phyloP scores from a whole-genome alignment of 306 rosid genomes.

The Acacia acuminata region DNA sequence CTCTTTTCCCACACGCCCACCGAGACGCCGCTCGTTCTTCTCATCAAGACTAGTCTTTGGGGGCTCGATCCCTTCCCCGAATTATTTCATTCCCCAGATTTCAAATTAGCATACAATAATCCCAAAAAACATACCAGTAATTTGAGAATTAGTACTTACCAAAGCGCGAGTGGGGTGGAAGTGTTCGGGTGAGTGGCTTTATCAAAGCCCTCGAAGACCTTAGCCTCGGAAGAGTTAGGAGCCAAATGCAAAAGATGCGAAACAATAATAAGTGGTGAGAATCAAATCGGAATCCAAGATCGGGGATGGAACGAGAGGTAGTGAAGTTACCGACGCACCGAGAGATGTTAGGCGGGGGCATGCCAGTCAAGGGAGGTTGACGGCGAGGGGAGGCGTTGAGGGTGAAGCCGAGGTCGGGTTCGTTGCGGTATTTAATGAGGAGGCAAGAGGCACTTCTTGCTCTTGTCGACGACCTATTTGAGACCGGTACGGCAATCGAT shows the following conservation, averaged over 20 bases:
- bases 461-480: conserved; percentile 51
- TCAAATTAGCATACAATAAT: background rate
- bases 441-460: conserved; percentile 78
- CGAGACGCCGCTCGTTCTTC: conserved; percentile 44
- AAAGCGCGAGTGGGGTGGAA: too few relatives aligned
- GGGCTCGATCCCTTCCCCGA: conserved; percentile 41
- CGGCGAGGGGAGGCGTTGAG: conserved; percentile 73
- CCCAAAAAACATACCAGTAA: background rate
- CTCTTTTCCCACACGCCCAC: conserved; percentile 39
- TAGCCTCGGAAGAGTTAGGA: too few relatives aligned
- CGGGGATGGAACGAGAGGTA: background rate
- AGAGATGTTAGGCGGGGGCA: conserved; percentile 56
- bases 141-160: too few relatives aligned
- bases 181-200: too few relatives aligned
- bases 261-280: background rate
- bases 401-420: conserved; percentile 78
- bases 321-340: conserved; percentile 58
- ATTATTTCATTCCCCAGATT: background rate
- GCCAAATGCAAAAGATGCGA: conserved; percentile 75
- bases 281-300: background rate
- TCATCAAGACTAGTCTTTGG: conserved; percentile 33
- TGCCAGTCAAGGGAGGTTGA: conserved; percentile 72
- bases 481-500: conserved; percentile 78
- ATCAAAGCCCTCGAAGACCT: too few relatives aligned
- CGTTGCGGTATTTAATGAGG: conserved; percentile 71